Evolutionary conservation across 352 stramenopile species (phyloP).

Genomic region (Phytophthora palmivora): DNA sequence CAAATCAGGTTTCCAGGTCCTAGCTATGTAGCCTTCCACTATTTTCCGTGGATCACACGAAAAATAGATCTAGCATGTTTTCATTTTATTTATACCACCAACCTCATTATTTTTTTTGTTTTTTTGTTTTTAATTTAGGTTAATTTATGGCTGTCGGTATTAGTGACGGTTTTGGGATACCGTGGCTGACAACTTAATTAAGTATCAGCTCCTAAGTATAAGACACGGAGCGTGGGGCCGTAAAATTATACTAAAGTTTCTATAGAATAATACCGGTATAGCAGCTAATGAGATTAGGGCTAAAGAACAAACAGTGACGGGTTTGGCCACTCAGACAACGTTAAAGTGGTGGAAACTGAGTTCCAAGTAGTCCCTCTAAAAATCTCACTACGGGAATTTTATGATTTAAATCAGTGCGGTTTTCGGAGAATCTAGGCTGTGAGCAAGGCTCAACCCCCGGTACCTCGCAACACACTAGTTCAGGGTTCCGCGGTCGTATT

Average conservation of each 20-base stretch:
- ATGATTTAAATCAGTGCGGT: too few species aligned
- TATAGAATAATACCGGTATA: not conserved
- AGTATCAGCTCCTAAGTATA: not conserved
- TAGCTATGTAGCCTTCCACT: too few species aligned
- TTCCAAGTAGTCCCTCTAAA: not conserved
- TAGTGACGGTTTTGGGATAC: constrained; percentile 3
- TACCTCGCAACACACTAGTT: too few species aligned
- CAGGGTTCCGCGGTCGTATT: too few species aligned
- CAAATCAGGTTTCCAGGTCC: too few species aligned
- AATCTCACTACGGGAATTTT: not conserved
- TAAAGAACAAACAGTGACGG: not conserved
- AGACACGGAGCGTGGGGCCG: not conserved
- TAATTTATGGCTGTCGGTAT: not conserved
- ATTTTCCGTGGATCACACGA: not conserved
- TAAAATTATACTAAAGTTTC: not conserved
- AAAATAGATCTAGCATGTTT: not conserved
- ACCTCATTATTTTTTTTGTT: not conserved
- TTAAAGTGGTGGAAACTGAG: not conserved
- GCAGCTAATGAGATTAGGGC: not conserved
- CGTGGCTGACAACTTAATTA: not conserved
- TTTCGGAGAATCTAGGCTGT: too few species aligned
- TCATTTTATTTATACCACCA: not conserved
- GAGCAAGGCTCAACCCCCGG: too few species aligned
- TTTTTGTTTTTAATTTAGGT: not conserved
- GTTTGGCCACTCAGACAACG: not conserved